phyloP scores from a whole-genome alignment of 495 filamentous ascomycete genomes.

The Neurospora tetrasperma region DNA sequence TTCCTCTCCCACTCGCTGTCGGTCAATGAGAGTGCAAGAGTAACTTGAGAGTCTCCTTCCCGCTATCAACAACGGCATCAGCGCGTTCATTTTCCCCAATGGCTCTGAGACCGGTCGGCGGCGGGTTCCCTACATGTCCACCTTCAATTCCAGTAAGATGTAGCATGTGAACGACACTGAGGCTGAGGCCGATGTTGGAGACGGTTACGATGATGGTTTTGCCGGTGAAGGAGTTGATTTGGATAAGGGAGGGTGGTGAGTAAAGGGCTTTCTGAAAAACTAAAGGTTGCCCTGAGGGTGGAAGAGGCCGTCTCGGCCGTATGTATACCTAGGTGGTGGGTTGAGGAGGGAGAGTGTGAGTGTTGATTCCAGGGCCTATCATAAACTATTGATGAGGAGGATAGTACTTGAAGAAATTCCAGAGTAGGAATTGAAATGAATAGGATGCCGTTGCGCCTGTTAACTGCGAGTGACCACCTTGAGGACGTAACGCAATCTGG shows the following conservation, averaged over 20 bases:
- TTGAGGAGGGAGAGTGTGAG: neutral
- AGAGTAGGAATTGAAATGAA: neutral
- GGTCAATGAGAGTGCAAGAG: conserved; percentile 44
- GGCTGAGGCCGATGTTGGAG: conserved; percentile 42
- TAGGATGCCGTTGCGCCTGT: neutral
- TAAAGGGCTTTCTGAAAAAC: too few species aligned
- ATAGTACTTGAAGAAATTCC: neutral
- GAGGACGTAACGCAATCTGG: neutral
- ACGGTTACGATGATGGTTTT: conserved; percentile 45
- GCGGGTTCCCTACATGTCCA: neutral
- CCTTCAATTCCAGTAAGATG: neutral
- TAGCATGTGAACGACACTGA: conserved; percentile 13
- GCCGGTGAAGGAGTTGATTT: conserved; percentile 4
- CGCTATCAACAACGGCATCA: neutral
- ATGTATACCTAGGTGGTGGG: neutral
- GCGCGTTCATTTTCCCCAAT: neutral
- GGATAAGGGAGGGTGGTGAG: conserved; percentile 2
- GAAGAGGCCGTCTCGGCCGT: too few species aligned
- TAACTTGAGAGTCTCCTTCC: conserved; percentile 11
- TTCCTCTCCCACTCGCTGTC: conserved; percentile 26
- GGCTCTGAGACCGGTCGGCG: neutral
- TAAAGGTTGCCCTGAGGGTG: too few species aligned
- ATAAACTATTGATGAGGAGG: neutral
- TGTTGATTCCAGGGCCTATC: neutral
- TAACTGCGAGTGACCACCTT: neutral